A percentile compares a stretch with the other conserved stretches of the same genome.
Evolutionary conservation across 2,329 filamentous ascomycete genomes (phyloP).

Genomic region (Microdochium nivale): DNA sequence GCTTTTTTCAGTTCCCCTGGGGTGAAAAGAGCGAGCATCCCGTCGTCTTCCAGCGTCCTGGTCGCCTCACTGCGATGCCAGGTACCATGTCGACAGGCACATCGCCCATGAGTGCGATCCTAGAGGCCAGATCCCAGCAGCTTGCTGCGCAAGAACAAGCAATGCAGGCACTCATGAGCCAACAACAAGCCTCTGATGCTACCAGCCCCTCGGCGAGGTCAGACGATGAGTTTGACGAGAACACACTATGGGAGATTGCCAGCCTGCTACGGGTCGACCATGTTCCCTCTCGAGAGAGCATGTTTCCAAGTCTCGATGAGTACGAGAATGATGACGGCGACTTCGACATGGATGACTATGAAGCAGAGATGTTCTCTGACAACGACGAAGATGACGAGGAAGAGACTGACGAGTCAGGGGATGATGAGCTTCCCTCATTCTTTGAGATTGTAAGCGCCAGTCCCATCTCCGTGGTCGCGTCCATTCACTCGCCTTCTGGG

Average conservation of each 20-base stretch:
- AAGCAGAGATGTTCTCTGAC: conserved; percentile 20
- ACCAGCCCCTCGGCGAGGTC: conserved; percentile 17
- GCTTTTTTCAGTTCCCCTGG: conserved; percentile 60
- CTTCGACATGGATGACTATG: conserved; percentile 23
- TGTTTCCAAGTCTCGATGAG: conserved; percentile 28
- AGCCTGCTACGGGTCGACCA: conserved; percentile 44
- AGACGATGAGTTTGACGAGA: conserved; percentile 50
- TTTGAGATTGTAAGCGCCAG: neutral
- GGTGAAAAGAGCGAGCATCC: conserved; percentile 53
- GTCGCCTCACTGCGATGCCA: conserved; percentile 29
- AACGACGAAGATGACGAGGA: conserved; percentile 16
- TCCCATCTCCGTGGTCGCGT: neutral
- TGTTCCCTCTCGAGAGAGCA: conserved; percentile 41
- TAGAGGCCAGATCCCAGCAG: conserved; percentile 24
- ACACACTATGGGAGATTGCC: conserved; percentile 56
- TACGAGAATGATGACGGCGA: conserved; percentile 7
- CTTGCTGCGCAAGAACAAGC: conserved; percentile 31
- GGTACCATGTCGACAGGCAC: conserved; percentile 40
- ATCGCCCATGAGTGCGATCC: conserved; percentile 16
- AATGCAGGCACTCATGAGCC: conserved; percentile 45
- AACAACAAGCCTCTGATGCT: conserved; percentile 26
- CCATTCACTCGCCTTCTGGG: neutral
- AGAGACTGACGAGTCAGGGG: conserved; percentile 2
- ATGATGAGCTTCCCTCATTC: neutral
- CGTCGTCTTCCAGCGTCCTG: conserved; percentile 11